Base-by-base conservation (phyloP, 139 green algal genomes). In the Chlorella sp. region DNA sequence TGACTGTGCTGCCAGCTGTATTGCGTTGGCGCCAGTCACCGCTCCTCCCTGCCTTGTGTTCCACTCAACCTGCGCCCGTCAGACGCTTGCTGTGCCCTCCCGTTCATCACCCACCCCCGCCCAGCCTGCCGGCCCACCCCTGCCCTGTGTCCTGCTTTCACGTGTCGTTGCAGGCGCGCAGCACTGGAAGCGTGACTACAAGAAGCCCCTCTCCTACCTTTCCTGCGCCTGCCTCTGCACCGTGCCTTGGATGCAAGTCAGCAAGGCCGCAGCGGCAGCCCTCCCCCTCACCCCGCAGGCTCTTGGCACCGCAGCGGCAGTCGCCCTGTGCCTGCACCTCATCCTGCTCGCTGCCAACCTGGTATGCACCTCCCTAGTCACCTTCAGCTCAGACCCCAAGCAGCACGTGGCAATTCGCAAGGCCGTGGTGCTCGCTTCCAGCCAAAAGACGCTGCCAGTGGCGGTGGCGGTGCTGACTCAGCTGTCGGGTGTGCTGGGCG, bases 231-330 rank as follows among this genome's bases (percentile, higher is more conserved):
- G 96, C 83, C 91, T 98, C 34, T 92, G 92, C 42, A 37, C 94
- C 83, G 94, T 97, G 69, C 96, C 96, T 2, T 98, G 94, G 95
- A 97, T 97, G 94, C 96, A 98, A 90, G 91, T 96, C 78, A 94
- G 90, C 90, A 82, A 86, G 26, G 93, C 94, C 19, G 89, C 91
- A 15, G 71, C 73, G 30, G 77, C 78, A 0, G 36, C 79, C 3
- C 86, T 93, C 64, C 34, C 71, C 21, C 81, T 96, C 21, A 57
- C 36, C 28, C 40, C 89, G 19, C 68, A 18, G 19, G 77, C 80
- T 1, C 79, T 96, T 19, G 37, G 79, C 36, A 68, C 83, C 0
- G 87, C 90, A 1, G 79, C 92, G 12, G 94, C 86, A 11, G 89
- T 87, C 1, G 95, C 93, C 0, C 71, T 90, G 28, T 89, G 7